Evolutionary conservation across 2,329 filamentous ascomycete genomes (phyloP).

Genomic region (Chlorencoelia australis): DNA sequence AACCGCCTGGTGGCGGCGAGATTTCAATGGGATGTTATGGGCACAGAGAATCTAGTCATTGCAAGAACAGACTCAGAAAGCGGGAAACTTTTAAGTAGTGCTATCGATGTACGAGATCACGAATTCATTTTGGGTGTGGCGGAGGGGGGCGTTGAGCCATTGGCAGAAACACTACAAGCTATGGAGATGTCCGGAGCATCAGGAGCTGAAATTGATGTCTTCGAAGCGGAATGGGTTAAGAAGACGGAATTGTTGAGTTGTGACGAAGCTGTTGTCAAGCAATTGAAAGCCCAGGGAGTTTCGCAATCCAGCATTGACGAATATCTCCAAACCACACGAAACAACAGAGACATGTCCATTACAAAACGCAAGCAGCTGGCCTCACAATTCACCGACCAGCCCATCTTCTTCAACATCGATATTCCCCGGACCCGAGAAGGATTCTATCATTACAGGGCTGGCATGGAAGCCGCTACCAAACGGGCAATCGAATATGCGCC

Average conservation of each 20-base stretch:
- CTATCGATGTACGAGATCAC: constrained; percentile 89
- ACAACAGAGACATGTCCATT: constrained; percentile 67
- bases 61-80: constrained; percentile 94
- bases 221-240: constrained; percentile 83
- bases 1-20: constrained; percentile 84
- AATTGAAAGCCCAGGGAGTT: constrained; percentile 58
- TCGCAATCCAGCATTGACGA: constrained; percentile 51
- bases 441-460: constrained; percentile 81
- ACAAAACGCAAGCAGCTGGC: constrained; percentile 67
- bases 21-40: constrained; percentile 99
- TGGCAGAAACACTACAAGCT: constrained; percentile 78
- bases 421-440: constrained; percentile 88
- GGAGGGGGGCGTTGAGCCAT: constrained; percentile 61
- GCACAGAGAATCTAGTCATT: constrained; percentile 86
- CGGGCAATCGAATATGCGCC: constrained; percentile 85
- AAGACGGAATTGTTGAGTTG: constrained; percentile 77
- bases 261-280: constrained; percentile 76
- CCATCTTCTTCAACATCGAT: constrained; percentile 82
- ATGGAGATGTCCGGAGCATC: constrained; percentile 78
- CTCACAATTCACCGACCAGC: constrained; percentile 51
- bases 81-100: constrained; percentile 79
- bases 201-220: constrained; percentile 72
- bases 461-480: constrained; percentile 81
- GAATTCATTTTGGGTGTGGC: constrained; percentile 90
- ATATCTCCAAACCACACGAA: constrained; percentile 53